Conservation (phyloP, 169 alveolate genomes). For the Plasmodium reichenowi region DNA sequence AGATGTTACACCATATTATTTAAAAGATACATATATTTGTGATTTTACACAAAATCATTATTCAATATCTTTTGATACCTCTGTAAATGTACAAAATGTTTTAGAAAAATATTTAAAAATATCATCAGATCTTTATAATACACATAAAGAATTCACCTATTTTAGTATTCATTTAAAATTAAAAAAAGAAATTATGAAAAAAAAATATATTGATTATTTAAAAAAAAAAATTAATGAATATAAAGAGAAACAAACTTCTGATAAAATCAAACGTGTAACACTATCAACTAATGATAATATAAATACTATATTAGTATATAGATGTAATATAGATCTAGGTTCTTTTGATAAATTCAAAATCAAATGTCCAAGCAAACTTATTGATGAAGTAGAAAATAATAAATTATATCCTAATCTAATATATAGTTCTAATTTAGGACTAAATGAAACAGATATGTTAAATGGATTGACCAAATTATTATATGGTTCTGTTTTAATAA, state of each 20-base stretch:
- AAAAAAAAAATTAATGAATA: constrained; percentile 16
- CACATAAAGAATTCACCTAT: constrained; percentile 25
- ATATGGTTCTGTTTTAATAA: constrained; percentile 37
- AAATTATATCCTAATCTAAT: not conserved
- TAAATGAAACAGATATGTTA: constrained; percentile 6
- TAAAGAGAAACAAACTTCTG: not conserved
- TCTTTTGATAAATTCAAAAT: constrained; percentile 37
- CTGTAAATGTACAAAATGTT: constrained; percentile 6
- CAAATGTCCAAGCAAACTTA: constrained; percentile 31
- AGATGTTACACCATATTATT: constrained; percentile 47
- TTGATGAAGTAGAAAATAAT: too few relatives aligned
- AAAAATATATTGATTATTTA: constrained; percentile 45
- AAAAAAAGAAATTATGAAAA: constrained; percentile 39
- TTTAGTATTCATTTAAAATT: constrained; percentile 41
- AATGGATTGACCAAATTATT: constrained; percentile 20
- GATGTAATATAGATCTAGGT: constrained; percentile 43
- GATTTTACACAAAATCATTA: constrained; percentile 38
- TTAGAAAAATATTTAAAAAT: constrained; percentile 9
- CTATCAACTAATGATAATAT: not conserved
- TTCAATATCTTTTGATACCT: not conserved
- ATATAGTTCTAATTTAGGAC: constrained; percentile 48
- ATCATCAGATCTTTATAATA: not conserved
- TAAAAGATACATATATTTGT: constrained; percentile 44
- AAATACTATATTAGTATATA: constrained; percentile 21
- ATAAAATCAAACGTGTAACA: too few relatives aligned